Conservation (phyloP, 2,329 filamentous ascomycete species). For the Aaosphaeria pasadenensis region DNA sequence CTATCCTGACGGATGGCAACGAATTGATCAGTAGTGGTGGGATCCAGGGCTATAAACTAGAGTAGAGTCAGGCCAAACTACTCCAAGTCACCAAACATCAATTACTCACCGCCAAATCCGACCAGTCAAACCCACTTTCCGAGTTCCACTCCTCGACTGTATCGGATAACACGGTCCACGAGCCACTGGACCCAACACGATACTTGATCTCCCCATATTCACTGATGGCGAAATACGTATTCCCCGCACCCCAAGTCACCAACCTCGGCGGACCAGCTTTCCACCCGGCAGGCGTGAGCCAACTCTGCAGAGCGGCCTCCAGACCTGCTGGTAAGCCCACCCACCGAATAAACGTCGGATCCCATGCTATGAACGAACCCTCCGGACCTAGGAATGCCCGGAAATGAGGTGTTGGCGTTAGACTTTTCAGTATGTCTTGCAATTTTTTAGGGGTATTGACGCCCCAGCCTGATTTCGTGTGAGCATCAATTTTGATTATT, state of each 20-base stretch:
- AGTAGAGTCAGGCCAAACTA: not conserved
- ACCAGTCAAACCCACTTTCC: slow-evolving; percentile 29
- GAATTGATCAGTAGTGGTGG: slow-evolving; percentile 29
- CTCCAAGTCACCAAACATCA: not conserved
- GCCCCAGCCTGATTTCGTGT: slow-evolving; percentile 17
- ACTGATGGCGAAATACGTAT: slow-evolving; percentile 36
- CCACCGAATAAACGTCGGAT: slow-evolving; percentile 32
- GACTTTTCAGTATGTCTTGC: slow-evolving; percentile 15
- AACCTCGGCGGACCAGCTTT: slow-evolving; percentile 31
- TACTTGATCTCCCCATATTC: slow-evolving; percentile 34
- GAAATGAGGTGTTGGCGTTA: slow-evolving; percentile 27
- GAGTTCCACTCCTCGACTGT: slow-evolving; percentile 35
- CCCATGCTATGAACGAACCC: slow-evolving; percentile 34
- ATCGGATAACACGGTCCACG: slow-evolving; percentile 30
- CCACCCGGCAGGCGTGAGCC: slow-evolving; percentile 37
- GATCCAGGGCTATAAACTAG: slow-evolving; percentile 28
- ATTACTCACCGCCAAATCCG: slow-evolving; percentile 17
- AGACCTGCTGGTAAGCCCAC: slow-evolving; percentile 19
- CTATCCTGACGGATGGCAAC: slow-evolving; percentile 31
- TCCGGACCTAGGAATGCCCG: slow-evolving; percentile 27
- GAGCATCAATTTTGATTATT: not conserved
- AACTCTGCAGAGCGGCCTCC: slow-evolving; percentile 30
- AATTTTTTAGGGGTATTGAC: slow-evolving; percentile 18
- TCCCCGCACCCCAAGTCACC: slow-evolving; percentile 27
- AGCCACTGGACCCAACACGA: slow-evolving; percentile 13